Evolutionary conservation across 1,139 yeast genomes (phyloP).

Genomic region (Sugiyamaella japonica): DNA sequence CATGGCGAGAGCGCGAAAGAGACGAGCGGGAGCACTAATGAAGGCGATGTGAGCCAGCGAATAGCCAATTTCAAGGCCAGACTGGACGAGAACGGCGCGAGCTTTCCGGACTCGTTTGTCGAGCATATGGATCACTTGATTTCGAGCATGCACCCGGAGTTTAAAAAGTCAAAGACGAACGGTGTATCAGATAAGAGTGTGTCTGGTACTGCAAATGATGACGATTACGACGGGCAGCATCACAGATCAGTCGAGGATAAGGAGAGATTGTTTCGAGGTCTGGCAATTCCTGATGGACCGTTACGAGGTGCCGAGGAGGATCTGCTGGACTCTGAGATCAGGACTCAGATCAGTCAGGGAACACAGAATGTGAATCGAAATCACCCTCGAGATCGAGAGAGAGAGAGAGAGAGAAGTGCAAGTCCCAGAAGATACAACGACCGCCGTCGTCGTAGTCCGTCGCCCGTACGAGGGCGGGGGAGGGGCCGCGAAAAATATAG

Average conservation of each 20-base stretch:
- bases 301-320: background rate
- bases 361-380: background rate
- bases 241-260: conserved; percentile 15
- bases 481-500: conserved; percentile 4
- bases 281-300: conserved; percentile 29
- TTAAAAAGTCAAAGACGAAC: conserved; percentile 19
- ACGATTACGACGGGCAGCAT: conserved; percentile 12
- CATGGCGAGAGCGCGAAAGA: conserved; percentile 33
- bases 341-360: background rate
- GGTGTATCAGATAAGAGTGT: background rate
- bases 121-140: conserved; percentile 42
- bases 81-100: conserved; percentile 62
- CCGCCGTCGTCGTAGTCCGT: background rate
- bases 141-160: conserved; percentile 38
- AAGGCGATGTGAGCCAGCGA: background rate
- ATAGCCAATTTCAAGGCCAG: conserved; percentile 42
- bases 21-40: background rate
- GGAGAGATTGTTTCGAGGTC: conserved; percentile 23
- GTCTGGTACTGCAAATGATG: background rate
- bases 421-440: background rate
- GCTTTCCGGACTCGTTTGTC: conserved; percentile 51
- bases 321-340: background rate
- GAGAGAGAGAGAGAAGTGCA: background rate
- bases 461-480: background rate
- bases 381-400: too few relatives aligned